phyloP scores from a whole-genome alignment of 345 rosid species.

The Arabidopsis thaliana region DNA sequence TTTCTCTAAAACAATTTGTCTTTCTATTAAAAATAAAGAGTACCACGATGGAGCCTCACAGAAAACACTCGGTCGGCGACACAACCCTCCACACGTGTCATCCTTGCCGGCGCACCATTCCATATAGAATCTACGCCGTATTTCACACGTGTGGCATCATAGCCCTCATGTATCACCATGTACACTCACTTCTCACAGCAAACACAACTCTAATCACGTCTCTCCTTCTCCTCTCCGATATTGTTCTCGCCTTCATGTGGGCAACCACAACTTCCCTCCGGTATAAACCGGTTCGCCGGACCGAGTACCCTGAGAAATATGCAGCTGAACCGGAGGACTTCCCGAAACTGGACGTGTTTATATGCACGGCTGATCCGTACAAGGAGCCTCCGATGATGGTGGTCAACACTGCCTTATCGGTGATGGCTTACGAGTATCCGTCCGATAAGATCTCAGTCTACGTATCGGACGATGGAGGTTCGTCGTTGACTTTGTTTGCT shows the following conservation, averaged over 20 bases:
- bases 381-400: constrained; percentile 82
- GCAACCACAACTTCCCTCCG: constrained; percentile 47
- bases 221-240: constrained; percentile 57
- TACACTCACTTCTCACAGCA: constrained; percentile 48
- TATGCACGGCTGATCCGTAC: constrained; percentile 92
- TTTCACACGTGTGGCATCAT: constrained; percentile 58
- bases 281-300: constrained; percentile 49
- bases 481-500: constrained; percentile 70
- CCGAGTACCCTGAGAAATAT: constrained; percentile 57
- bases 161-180: constrained; percentile 58
- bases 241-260: constrained; percentile 77
- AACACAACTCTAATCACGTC: constrained; percentile 26
- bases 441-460: constrained; percentile 68
- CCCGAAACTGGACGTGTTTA: constrained; percentile 70
- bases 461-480: constrained; percentile 88
- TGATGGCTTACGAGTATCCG: constrained; percentile 83
- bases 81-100: constrained; percentile 53
- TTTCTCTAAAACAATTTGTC: constrained; percentile 13
- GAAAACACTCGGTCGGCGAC: constrained; percentile 18
- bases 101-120: constrained; percentile 47
- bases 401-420: constrained; percentile 77
- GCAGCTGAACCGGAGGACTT: constrained; percentile 48
- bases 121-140: constrained; percentile 56
- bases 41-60: constrained; percentile 12
- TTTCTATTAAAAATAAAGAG: neutral